Percentiles rank a stretch among this genome's conserved stretches.
These are phyloP conservation scores for Rubia occidens DNA, from an alignment of 305 asterid species.

Conservation along the genomic window DNA sequence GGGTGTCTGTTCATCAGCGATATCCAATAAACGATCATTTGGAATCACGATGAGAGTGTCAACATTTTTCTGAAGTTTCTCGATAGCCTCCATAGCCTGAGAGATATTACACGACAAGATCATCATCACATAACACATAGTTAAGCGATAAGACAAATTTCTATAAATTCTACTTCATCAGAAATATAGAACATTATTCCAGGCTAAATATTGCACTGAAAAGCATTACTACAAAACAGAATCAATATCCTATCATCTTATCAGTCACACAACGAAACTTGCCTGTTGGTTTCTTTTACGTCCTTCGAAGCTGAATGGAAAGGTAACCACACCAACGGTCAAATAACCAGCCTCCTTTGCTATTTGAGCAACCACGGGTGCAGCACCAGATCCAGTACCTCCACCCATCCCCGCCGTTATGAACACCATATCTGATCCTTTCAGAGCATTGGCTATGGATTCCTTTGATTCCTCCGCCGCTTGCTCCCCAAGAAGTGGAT, in stretches of 20 bases:
- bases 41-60: constrained; percentile 95
- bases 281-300: constrained; percentile 86
- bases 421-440: constrained; percentile 96
- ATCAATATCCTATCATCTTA: not conserved
- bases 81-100: constrained; percentile 94
- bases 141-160: not conserved
- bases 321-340: constrained; percentile 91
- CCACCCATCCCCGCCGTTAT: constrained; percentile 99
- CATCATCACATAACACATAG: not conserved
- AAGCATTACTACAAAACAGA: not conserved
- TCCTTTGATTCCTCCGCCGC: constrained; percentile 99
- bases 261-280: constrained; percentile 19
- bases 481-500: constrained; percentile 81
- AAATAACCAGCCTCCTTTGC: constrained; percentile 87
- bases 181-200: not conserved
- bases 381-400: constrained; percentile 99
- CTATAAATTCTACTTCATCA: not conserved
- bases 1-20: constrained; percentile 83
- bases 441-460: constrained; percentile 66
- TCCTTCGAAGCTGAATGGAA: constrained; percentile 95
- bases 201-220: not conserved
- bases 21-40: constrained; percentile 82
- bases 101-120: not conserved
- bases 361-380: constrained; percentile 85
- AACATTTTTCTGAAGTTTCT: constrained; percentile 84